These are phyloP conservation scores for Komagataea norvegica DNA, from an alignment of 1,139 yeast genomes.

Conservation along the genomic window DNA sequence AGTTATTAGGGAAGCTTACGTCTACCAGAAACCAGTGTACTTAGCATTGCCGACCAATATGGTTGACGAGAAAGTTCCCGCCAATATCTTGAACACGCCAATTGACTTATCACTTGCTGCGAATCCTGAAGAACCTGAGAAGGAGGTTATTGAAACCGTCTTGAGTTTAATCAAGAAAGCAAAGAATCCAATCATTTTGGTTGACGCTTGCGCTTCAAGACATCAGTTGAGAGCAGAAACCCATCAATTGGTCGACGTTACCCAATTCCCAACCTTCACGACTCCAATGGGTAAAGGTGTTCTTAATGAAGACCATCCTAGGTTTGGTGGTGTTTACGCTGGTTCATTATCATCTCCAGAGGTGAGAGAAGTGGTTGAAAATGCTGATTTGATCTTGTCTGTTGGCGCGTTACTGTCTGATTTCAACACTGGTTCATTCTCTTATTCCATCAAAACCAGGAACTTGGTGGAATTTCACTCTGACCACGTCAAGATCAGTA, in stretches of 20 bases:
- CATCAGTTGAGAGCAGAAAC: slow-evolving; percentile 37
- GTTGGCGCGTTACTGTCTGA: no score
- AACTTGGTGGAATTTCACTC: no score
- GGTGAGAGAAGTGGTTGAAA: no score
- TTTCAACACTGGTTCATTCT: no score
- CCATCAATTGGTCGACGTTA: slow-evolving; percentile 41
- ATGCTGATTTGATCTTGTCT: no score
- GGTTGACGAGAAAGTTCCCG: slow-evolving; percentile 42
- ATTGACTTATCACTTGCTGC: slow-evolving; percentile 28
- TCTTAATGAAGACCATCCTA: slow-evolving; percentile 51
- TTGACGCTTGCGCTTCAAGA: slow-evolving; percentile 64
- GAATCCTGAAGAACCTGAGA: slow-evolving; percentile 32
- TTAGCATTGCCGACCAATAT: slow-evolving; percentile 63
- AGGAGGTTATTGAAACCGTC: slow-evolving; percentile 41
- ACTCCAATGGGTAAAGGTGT: slow-evolving; percentile 51
- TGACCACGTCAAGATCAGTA: no score
- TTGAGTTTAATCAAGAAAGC: slow-evolving; percentile 41
- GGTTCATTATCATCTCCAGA: slow-evolving; percentile 37
- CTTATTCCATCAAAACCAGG: no score
- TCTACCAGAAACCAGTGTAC: slow-evolving; percentile 64
- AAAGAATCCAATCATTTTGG: slow-evolving; percentile 52
- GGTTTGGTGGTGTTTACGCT: slow-evolving; percentile 58
- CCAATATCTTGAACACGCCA: slow-evolving; percentile 24
- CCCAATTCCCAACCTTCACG: slow-evolving; percentile 40
- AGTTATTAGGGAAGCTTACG: slow-evolving; percentile 48